phyloP scores from a whole-genome alignment of 2,329 filamentous ascomycete genomes.

The Colletotrichum sp. region DNA sequence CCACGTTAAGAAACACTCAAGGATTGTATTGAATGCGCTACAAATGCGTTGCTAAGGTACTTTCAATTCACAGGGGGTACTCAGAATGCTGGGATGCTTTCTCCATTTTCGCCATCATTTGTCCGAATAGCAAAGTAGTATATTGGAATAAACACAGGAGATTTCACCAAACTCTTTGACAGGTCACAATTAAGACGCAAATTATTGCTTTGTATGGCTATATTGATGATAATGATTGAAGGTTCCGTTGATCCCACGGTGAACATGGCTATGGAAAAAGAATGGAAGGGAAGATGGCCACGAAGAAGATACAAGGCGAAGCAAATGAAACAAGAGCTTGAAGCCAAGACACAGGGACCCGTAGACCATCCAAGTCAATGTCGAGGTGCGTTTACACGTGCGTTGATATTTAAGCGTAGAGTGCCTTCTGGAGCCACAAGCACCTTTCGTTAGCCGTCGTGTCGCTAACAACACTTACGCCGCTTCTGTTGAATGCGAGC shows the following conservation, averaged over 20 bases:
- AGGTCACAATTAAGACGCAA: neutral
- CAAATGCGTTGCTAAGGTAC: neutral
- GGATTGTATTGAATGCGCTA: neutral
- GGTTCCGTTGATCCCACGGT: neutral
- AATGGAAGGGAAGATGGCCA: neutral
- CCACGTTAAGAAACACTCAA: neutral
- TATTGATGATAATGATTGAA: neutral
- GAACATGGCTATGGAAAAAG: neutral
- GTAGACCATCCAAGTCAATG: neutral
- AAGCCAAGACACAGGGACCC: neutral
- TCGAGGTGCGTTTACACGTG: neutral
- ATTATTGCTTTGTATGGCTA: neutral
- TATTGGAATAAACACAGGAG: neutral
- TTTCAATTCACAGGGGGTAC: neutral
- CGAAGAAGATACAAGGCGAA: accelerated
- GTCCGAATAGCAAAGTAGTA: neutral
- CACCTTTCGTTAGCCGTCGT: slow-evolving; percentile 29
- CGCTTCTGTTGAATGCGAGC: slow-evolving; percentile 4
- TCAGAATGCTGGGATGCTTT: neutral
- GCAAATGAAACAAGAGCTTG: neutral
- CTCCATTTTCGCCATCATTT: neutral
- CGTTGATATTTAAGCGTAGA: neutral
- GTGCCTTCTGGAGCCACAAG: slow-evolving; percentile 27
- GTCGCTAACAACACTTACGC: neutral
- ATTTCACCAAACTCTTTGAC: accelerated